These are phyloP conservation scores for Xylariaceae sp. DNA, from an alignment of 2,329 filamentous ascomycete genomes.

Conservation along the genomic window DNA sequence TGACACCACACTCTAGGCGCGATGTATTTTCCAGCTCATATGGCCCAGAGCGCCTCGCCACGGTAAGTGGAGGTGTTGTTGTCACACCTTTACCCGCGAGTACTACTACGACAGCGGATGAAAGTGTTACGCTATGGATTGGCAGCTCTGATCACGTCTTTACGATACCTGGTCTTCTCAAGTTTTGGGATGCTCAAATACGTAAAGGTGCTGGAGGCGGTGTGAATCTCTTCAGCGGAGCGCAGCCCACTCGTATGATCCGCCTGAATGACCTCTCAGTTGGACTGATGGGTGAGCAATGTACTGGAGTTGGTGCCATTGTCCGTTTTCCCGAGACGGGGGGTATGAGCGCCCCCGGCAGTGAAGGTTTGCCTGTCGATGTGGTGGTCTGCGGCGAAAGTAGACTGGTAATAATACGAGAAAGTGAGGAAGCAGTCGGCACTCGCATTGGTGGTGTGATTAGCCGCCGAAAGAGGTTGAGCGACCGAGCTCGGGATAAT, in stretches of 20 bases:
- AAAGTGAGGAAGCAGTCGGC: constrained; percentile 57
- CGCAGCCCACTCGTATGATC: constrained; percentile 62
- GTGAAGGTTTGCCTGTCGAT: constrained; percentile 57
- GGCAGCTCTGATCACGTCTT: constrained; percentile 63
- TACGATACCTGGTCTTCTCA: constrained; percentile 60
- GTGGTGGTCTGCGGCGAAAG: constrained; percentile 63
- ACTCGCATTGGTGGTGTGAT: constrained; percentile 51
- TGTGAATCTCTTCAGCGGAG: constrained; percentile 62
- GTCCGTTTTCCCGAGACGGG: constrained; percentile 44
- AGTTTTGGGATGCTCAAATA: constrained; percentile 67
- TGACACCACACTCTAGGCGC: constrained; percentile 67
- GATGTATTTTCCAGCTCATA: constrained; percentile 57
- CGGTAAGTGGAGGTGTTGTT: constrained; percentile 60
- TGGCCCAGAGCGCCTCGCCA: constrained; percentile 58
- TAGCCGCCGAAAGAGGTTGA: constrained; percentile 38
- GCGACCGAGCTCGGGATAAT: constrained; percentile 47
- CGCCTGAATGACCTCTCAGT: constrained; percentile 60
- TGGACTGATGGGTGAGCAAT: constrained; percentile 64
- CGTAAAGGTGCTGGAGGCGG: constrained; percentile 58
- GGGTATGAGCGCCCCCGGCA: constrained; percentile 32
- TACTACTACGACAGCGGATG: constrained; percentile 55
- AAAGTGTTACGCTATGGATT: constrained; percentile 64
- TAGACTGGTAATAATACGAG: constrained; percentile 60
- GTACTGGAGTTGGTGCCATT: constrained; percentile 58
- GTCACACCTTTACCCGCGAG: constrained; percentile 54